phyloP scores from a whole-genome alignment of 768 basidiomycete species.

The Leucogyrophana mollusca region DNA sequence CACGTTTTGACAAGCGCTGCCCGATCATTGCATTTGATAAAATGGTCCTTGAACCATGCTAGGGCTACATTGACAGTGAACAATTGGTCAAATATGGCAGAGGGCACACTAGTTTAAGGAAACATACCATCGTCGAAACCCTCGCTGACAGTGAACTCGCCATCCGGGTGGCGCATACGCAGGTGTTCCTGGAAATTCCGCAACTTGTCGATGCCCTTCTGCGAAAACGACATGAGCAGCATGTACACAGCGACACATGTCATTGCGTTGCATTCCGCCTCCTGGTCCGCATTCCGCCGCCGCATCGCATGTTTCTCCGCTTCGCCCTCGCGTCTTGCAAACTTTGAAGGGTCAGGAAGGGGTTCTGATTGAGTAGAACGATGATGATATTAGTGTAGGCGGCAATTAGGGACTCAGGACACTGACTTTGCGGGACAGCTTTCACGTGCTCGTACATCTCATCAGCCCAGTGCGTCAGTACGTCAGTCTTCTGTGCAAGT shows the following conservation, averaged over 20 bases:
- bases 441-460: conserved; percentile 91
- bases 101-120: neutral
- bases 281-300: conserved; percentile 71
- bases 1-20: conserved; percentile 86
- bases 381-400: neutral
- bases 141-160: conserved; percentile 71
- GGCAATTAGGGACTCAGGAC: conserved; percentile 4
- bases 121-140: conserved; percentile 74
- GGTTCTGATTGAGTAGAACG: conserved; percentile 53
- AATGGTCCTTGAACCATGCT: conserved; percentile 90
- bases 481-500: conserved; percentile 93
- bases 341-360: conserved; percentile 76
- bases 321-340: conserved; percentile 68
- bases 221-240: conserved; percentile 88
- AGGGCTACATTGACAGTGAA: conserved; percentile 45
- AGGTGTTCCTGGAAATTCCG: conserved; percentile 77
- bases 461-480: conserved; percentile 91
- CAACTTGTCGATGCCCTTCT: conserved; percentile 87
- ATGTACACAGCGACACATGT: conserved; percentile 89
- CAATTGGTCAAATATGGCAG: neutral
- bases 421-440: conserved; percentile 78
- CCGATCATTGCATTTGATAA: conserved; percentile 92
- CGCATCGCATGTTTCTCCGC: conserved; percentile 65
- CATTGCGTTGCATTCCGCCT: conserved; percentile 80
- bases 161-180: conserved; percentile 77